Evolutionary conservation across 495 filamentous ascomycete species (phyloP), one percentile per base, ranked within the genome.

Genomic region (Polyplosphaeria fusca): DNA sequence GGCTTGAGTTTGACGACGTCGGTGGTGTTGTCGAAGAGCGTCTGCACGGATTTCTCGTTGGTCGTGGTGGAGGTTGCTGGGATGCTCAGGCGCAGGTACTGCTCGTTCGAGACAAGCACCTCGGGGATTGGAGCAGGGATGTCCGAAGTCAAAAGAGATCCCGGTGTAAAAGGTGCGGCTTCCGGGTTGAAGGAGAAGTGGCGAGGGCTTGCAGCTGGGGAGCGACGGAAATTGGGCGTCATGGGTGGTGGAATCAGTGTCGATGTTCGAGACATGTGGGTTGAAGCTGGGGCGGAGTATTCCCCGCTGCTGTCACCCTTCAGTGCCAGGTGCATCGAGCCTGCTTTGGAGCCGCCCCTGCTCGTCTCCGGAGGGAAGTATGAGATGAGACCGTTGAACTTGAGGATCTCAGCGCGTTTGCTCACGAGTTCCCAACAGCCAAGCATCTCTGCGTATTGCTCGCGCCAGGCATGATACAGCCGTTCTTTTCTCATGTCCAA

Each of bases 401-500:
- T 94, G 50, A 95, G 74, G 19, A 96, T 81, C 70, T 96, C 89
- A 5, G 89, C 80, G 16, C 86, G 78, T 26, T 85, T 78, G 3
- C 88, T 75, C 0, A 86, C 85, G 5, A 92, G 75, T n/a, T 80
- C 79, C 91, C 92, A 96, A 52, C 86, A 81, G 40, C 81, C 84
- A 1, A 96, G 77, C 61, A 94, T 78, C 57, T 92, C 79, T 11
- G 92, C 88, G 66, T 96, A 96, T 32, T 83, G 77, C 47, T 81
- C 79, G 16, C 91, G 82, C 70, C 94, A 96, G 39, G 80, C 78
- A 5, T 73, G 73, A 62, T 89, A 91, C 4, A 85, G 67, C 27
- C 73, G 65, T 40, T 78, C 70, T 38, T 82, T 80, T 27, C 73
- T 77, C 4, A 77, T 78, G 51, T 95, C 85, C 5, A 95, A 77